Evolutionary conservation across 2,329 filamentous ascomycete genomes (phyloP), one percentile per base, ranked within the genome.

Genomic region (Alternaria gaisen): DNA sequence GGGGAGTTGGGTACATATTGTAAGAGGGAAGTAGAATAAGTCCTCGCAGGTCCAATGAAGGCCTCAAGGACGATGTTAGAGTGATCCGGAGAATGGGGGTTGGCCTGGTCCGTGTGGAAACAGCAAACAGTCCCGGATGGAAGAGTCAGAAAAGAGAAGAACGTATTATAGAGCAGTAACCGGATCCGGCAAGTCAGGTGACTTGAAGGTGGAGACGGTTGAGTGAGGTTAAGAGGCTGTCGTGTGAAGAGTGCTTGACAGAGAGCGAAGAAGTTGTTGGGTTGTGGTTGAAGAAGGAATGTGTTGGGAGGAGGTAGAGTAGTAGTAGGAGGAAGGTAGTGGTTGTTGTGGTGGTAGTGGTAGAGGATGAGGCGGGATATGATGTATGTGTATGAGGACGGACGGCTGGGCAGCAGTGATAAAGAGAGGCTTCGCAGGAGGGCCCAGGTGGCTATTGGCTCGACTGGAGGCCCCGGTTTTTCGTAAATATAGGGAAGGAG

Each of bases 1-100:
- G 83, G 48, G 83, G 83, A 58, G 83, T 84, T 53, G 80, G 83
- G 66, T 83, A 80, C 82, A 84, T 84, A 58, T 59, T 81, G 77
- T 64, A 56, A 50, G 56, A 52, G 60, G 56, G 60, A 50, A 51
- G 20, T 44, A 58, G 52, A 52, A 58, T 46, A 64, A 64, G 75
- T 79, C 77, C 77, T 79, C 69, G 73, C 67, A 71, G 75, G 74
- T 79, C 77, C 76, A 79, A 61, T 74, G 55, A 79, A 80, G 77
- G 77, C 72, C 76, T 79, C 77, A 75, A 75, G 76, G 74, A 77
- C 71, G 36, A 54, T 30, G 64, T 63, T 61, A 71, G 58, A 69
- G 58, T 48, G 54, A 60, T 73, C 67, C 71, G 63, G 65, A 58
- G 50, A 59, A 44, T 41, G 57, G 47, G 58, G 58, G 36, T n/a